phyloP scores from a whole-genome alignment of 371 early-diverging fungal species.

The Circinella umbellata region DNA sequence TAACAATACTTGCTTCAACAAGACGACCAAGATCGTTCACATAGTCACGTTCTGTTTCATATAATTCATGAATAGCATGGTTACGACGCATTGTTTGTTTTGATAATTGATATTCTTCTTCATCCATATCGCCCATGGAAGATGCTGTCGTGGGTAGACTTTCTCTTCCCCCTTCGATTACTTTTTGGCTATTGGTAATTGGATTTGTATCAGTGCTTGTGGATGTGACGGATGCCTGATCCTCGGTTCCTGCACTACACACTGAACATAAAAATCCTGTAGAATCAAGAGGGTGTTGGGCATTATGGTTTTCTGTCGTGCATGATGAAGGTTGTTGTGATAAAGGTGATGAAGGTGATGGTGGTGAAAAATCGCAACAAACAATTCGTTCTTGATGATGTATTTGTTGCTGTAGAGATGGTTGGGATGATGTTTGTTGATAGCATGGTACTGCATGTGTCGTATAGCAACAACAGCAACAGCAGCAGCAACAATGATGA shows the following conservation, averaged over 20 bases:
- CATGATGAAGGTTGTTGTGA: neutral
- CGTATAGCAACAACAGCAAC: slow-evolving; percentile 11
- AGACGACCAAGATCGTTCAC: slow-evolving; percentile 41
- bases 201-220: neutral
- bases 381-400: neutral
- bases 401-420: neutral
- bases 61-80: slow-evolving; percentile 49
- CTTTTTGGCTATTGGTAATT: neutral
- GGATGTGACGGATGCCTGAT: neutral
- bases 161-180: too few species aligned
- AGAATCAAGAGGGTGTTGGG: neutral
- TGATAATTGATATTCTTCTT: neutral
- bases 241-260: slow-evolving; percentile 6
- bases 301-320: neutral
- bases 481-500: slow-evolving; percentile 7
- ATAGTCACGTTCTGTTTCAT: slow-evolving; percentile 54
- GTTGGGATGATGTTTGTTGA: neutral
- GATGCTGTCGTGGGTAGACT: neutral
- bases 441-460: neutral
- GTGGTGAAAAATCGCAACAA: neutral
- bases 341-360: neutral
- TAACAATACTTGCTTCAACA: slow-evolving; percentile 35
- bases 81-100: slow-evolving; percentile 32
- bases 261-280: slow-evolving; percentile 4
- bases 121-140: slow-evolving; percentile 1